Percentiles rank a stretch among this genome's conserved stretches.
phyloP scores from a whole-genome alignment of 345 rosid species.

The Passiflora organensis region DNA sequence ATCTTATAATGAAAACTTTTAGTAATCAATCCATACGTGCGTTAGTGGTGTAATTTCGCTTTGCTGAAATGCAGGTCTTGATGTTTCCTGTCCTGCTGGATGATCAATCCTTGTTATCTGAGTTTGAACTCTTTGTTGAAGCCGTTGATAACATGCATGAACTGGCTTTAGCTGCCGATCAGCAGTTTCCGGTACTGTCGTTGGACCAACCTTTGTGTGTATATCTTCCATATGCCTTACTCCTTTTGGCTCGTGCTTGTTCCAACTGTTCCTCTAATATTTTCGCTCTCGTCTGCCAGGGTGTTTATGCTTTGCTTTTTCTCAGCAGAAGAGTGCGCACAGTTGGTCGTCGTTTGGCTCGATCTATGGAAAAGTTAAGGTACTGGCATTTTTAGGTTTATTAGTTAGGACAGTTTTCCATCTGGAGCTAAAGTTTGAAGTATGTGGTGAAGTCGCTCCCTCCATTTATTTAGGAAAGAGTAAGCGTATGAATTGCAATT shows the following conservation, averaged over 20 bases:
- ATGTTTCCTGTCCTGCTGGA: constrained; percentile 87
- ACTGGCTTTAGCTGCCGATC: constrained; percentile 81
- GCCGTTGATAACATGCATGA: constrained; percentile 88
- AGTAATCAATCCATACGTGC: neutral
- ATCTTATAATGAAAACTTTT: no score
- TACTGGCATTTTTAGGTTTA: constrained; percentile 32
- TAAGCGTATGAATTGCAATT: no score
- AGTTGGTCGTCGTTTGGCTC: constrained; percentile 79
- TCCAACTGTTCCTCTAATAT: constrained; percentile 6
- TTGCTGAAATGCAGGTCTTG: constrained; percentile 56
- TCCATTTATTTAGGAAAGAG: no score
- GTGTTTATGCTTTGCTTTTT: constrained; percentile 84
- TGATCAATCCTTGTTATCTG: constrained; percentile 62
- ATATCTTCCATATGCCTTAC: neutral
- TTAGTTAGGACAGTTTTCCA: neutral
- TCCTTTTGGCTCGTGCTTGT: neutral
- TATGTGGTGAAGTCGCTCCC: no score
- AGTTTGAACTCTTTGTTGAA: constrained; percentile 83
- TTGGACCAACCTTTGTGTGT: constrained; percentile 7
- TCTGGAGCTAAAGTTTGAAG: neutral
- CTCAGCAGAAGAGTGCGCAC: constrained; percentile 84
- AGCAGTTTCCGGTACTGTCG: constrained; percentile 80
- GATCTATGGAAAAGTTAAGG: constrained; percentile 90
- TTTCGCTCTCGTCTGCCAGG: constrained; percentile 39
- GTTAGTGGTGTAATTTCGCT: no score